Base-by-base conservation (phyloP, 768 basidiomycete species). In the Naganishia kalamii region DNA sequence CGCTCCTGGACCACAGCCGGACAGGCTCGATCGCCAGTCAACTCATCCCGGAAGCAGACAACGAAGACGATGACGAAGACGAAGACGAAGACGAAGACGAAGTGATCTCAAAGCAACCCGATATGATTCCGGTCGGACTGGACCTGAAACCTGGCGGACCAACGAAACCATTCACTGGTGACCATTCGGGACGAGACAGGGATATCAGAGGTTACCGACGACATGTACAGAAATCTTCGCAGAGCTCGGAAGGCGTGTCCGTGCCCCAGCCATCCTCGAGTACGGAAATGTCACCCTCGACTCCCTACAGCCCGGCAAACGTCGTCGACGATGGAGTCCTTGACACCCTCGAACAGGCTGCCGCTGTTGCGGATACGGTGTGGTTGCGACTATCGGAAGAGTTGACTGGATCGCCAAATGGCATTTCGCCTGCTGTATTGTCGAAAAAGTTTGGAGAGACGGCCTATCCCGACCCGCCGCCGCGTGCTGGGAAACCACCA, bases 281-380 rank as follows among this genome's bases (percentile, higher is more conserved):
- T 17, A 27, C 15, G 23, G 73, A 76, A 65, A 70, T 68, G 61
- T 50, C 82, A 80, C 35, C 81, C 76, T 63, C 71, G 19, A 72
- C 75, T 3, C 75, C 80, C 21, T 71, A 79, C 65, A 71, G 80
- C 29, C 81, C 87, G 19, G 84, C 83, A 66, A 84, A 83, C 27
- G 80, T 87, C 37, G 85, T 91, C 46, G 88, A 90, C 72, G 86
- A 86, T 60, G 88, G 90, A 70, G 84, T 89, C 3, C 79, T 93
- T 7, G 85, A 87, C 65, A 86, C 89, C 29, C 86, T 96, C 76
- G 86, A 86, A 69, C 80, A 80, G 8, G 89, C 92, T 15, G 85
- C 92, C 10, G 85, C 88, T 25, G 83, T 87, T 13, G 92, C 90
- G 11, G 87, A 88, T 12, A 81, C 82, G 27, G 87, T 90, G 25